Base-by-base conservation (phyloP, 768 basidiomycete species). In the Hysterangium stoloniferum region DNA sequence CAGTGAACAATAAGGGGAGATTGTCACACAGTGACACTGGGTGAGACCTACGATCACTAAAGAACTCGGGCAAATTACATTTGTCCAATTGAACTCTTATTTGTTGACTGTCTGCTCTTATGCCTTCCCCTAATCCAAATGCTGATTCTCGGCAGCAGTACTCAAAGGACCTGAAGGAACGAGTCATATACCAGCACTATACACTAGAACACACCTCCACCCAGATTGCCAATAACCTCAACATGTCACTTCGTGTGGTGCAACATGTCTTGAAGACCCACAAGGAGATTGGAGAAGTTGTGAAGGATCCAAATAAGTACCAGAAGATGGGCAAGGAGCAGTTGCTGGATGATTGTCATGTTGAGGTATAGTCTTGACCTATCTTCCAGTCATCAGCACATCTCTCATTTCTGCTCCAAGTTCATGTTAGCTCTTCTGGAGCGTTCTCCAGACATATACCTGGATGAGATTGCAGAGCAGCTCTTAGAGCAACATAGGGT, bases 351-450 rank as follows among this genome's bases (percentile, higher is more conserved):
- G 11, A 6, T 12, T 6, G 9, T 8, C 4, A 12, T 47, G 15
- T 13, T 47, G 45, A 47, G 27, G 31, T 47, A 34, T n/a, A 45
- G 44, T 45, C n/a, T 7, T 45, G 8, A 8, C 20, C 17, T 33
- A 33, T 34, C 13, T 31, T 33, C 19, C 27, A 15, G 29, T 17
- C 17, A 5, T 11, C 11, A 19, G 4, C 38, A 8, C 22, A 37
- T 13, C 36, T 33, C 12, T 6, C 6, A 47, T 7, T 19, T 24
- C 17, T 47, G 4, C 29, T 7, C n/a, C n/a, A 22, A 49, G 34
- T 38, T 36, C 36, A 6, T 49, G 17, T 15, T 49, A 6, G 22
- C 22, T 17, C 25, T 36, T 13, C 33, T 49, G 17, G 47, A 49
- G 12, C 47, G 22, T 11, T 15, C 20, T 19, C 47, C 47, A 4